phyloP scores from a whole-genome alignment of 1,139 yeast genomes.

The Taphrina betulina region DNA sequence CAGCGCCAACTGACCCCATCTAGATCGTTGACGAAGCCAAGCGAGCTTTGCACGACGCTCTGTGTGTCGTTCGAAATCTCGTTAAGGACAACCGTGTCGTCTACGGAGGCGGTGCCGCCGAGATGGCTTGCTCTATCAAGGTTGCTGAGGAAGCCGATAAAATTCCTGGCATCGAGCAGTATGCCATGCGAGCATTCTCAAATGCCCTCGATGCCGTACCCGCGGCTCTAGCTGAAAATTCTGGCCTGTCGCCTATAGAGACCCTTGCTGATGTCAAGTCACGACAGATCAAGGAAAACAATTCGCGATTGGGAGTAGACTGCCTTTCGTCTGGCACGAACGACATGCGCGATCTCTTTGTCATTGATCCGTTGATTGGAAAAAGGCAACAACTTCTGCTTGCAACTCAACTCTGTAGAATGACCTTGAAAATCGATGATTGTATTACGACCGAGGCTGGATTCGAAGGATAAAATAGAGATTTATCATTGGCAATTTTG shows the following conservation, averaged over 20 bases:
- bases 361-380: slow-evolving; percentile 94
- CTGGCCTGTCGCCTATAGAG: slow-evolving; percentile 92
- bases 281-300: slow-evolving; percentile 72
- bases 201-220: slow-evolving; percentile 89
- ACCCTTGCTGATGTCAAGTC: slow-evolving; percentile 80
- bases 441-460: too few species aligned
- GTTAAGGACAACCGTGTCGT: slow-evolving; percentile 90
- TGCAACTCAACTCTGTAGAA: slow-evolving; percentile 95
- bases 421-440: slow-evolving; percentile 94
- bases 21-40: slow-evolving; percentile 87
- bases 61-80: slow-evolving; percentile 95
- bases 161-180: slow-evolving; percentile 80
- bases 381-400: slow-evolving; percentile 91
- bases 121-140: slow-evolving; percentile 86
- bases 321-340: slow-evolving; percentile 79
- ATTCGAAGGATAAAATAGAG: too few species aligned
- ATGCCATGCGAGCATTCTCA: slow-evolving; percentile 94
- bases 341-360: slow-evolving; percentile 88
- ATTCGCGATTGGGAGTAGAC: slow-evolving; percentile 82
- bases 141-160: slow-evolving; percentile 90
- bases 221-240: slow-evolving; percentile 92
- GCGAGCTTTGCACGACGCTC: slow-evolving; percentile 93
- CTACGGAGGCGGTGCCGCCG: slow-evolving; percentile 99
- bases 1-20: not conserved
- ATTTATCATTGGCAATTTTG: too few species aligned